Conservation (phyloP, 2,329 filamentous ascomycete species). For the Xylaria sp. region DNA sequence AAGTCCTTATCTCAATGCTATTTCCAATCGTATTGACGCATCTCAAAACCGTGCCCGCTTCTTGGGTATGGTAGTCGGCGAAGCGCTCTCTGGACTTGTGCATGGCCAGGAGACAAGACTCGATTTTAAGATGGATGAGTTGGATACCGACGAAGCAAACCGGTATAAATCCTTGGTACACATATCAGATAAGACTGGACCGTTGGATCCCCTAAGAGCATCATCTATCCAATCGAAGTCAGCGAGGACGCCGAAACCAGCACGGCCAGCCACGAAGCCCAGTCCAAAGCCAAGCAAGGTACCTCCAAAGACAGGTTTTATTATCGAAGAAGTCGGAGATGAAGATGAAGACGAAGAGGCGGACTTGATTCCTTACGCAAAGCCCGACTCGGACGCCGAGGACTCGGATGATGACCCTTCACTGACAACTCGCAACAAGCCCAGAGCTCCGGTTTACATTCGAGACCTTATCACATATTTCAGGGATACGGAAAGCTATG, state of each 20-base stretch:
- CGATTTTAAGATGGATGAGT: slow-evolving; percentile 83
- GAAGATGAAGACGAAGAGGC: slow-evolving; percentile 63
- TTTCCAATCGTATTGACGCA: slow-evolving; percentile 83
- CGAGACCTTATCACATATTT: slow-evolving; percentile 80
- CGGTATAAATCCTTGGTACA: slow-evolving; percentile 73
- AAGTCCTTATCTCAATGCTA: slow-evolving; percentile 70
- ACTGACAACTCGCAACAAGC: slow-evolving; percentile 79
- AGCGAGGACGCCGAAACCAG: slow-evolving; percentile 26
- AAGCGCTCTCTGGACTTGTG: slow-evolving; percentile 65
- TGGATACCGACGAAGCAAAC: slow-evolving; percentile 69
- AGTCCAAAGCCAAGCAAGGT: slow-evolving; percentile 29
- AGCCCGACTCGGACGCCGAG: slow-evolving; percentile 84
- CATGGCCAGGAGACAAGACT: slow-evolving; percentile 73
- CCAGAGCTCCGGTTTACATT: slow-evolving; percentile 85
- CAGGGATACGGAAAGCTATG: slow-evolving; percentile 79
- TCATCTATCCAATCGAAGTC: slow-evolving; percentile 29
- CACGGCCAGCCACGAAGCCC: slow-evolving; percentile 25
- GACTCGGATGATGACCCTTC: slow-evolving; percentile 95
- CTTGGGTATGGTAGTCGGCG: slow-evolving; percentile 86
- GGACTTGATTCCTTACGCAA: slow-evolving; percentile 76
- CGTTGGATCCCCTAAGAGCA: slow-evolving; percentile 52
- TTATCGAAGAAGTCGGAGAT: slow-evolving; percentile 68
- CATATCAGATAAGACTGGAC: slow-evolving; percentile 65
- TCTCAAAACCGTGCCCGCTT: slow-evolving; percentile 77
- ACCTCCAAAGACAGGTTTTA: slow-evolving; percentile 45